Evolutionary conservation across 768 basidiomycete genomes (phyloP).

Genomic region (Russula compacta): DNA sequence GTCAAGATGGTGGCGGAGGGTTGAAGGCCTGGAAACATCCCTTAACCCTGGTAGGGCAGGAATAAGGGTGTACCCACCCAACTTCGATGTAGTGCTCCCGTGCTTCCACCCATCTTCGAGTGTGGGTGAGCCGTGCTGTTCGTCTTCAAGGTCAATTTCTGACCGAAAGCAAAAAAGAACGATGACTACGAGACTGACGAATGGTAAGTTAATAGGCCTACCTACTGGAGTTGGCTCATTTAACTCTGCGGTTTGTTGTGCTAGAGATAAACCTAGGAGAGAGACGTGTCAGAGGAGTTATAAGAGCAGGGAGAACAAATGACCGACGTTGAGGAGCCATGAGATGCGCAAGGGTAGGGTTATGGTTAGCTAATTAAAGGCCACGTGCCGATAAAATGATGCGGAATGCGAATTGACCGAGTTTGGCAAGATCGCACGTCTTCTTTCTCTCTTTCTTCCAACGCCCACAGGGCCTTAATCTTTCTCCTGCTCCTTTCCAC

Average conservation of each 20-base stretch:
- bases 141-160: constrained; percentile 36
- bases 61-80: constrained; percentile 42
- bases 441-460: constrained; percentile 1
- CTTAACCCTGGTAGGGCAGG: neutral
- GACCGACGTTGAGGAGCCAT: constrained; percentile 19
- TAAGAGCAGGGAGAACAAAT: neutral
- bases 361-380: constrained; percentile 12
- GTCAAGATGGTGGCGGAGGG: constrained; percentile 54
- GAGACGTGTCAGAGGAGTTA: neutral
- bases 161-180: constrained; percentile 17
- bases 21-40: constrained; percentile 45
- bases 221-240: constrained; percentile 63
- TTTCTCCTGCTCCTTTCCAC: constrained; percentile 5
- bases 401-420: neutral
- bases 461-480: constrained; percentile 18
- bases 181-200: constrained; percentile 8
- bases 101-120: constrained; percentile 28
- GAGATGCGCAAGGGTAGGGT: neutral
- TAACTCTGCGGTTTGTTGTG: constrained; percentile 76
- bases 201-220: constrained; percentile 27
- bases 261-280: constrained; percentile 45
- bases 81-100: constrained; percentile 82
- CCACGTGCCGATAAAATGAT: constrained; percentile 9
- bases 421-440: neutral
- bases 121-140: constrained; percentile 27